A percentile compares a stretch with the other conserved stretches of the same genome.
Evolutionary conservation across 1,284 basidiomycete species (phyloP).

Genomic region (Fomitopsis pinicola): DNA sequence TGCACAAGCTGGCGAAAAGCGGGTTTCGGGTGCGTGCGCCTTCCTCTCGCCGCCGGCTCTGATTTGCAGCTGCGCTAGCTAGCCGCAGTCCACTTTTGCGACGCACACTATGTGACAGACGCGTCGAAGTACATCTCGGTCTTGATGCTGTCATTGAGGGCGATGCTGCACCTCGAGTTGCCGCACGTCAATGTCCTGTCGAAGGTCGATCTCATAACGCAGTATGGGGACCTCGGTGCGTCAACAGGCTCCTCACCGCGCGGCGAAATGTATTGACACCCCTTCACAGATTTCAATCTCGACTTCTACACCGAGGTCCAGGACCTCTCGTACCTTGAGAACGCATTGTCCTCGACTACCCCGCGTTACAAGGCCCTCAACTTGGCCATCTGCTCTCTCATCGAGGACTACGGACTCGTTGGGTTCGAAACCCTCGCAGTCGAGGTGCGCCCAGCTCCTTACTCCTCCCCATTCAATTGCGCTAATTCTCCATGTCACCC

Average conservation of each 20-base stretch:
- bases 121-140: slow-evolving; percentile 94
- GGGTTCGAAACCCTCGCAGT: slow-evolving; percentile 97
- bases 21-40: slow-evolving; percentile 76
- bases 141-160: slow-evolving; percentile 85
- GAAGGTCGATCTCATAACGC: slow-evolving; percentile 87
- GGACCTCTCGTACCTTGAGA: slow-evolving; percentile 88
- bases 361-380: slow-evolving; percentile 78
- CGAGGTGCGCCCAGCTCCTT: slow-evolving; percentile 51
- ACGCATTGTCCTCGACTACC: slow-evolving; percentile 62
- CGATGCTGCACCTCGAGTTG: slow-evolving; percentile 97
- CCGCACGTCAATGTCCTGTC: slow-evolving; percentile 97
- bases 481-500: not conserved
- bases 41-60: slow-evolving; percentile 11
- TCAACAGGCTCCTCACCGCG: slow-evolving; percentile 10
- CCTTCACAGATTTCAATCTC: slow-evolving; percentile 82
- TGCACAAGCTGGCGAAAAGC: slow-evolving; percentile 67
- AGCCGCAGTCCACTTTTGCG: slow-evolving; percentile 92
- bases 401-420: slow-evolving; percentile 94
- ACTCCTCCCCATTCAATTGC: not conserved
- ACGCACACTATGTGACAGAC: slow-evolving; percentile 96
- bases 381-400: slow-evolving; percentile 84
- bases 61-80: slow-evolving; percentile 49
- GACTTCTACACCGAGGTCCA: slow-evolving; percentile 99
- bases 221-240: slow-evolving; percentile 86
- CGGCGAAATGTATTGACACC: not conserved